Evolutionary conservation across 176 grass and related monocot genomes (phyloP), one percentile per base, ranked within the genome.

Genomic region (Aegilops tauschii): DNA sequence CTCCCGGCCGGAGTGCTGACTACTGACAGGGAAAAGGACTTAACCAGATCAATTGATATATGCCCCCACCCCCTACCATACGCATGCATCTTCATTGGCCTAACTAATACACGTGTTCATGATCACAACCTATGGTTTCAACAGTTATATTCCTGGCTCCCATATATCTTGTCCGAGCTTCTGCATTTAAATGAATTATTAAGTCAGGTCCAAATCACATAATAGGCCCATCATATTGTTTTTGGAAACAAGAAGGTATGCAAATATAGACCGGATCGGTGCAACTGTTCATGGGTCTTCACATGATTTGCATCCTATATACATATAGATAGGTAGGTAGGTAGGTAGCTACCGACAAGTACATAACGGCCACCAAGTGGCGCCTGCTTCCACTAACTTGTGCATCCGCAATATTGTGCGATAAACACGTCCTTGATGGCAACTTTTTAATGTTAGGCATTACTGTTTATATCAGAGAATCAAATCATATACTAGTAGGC

Each of bases 201-300:
- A 77, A 34, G 73, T 82, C 82, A 83, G 83, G 88, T 72, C 73
- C 39, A 86, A 40, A 27, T 72, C 79, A 52, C 64, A 82, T 49
- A 3, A 49, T 14, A 14, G 45, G 12, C 45, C 45, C 45, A 18
- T 54, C 16, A 54, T 54, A 54, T 54, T 54, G 47, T 14, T 83
- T 78, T 52, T 21, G 54, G 71, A 76, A 82, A 82, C 77, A 54
- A 30, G 88, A 86, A 82, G 84, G 83, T 82, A 65, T 40, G 65
- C 30, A 90, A 70, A 71, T 82, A 36, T 8, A 36, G 9, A 69
- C 77, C 20, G 69, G 20, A 72, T 18, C 25, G 1, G 72, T 69
- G 49, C 28, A 54, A 67, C 63, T 82, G 65, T 86, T 86, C 32
- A 44, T 77, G 16, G 61, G 78, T 74, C 34, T 69, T 37, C 35